Conservation (phyloP, 1,284 basidiomycete genomes). For the Moesziomyces parantarcticus region DNA sequence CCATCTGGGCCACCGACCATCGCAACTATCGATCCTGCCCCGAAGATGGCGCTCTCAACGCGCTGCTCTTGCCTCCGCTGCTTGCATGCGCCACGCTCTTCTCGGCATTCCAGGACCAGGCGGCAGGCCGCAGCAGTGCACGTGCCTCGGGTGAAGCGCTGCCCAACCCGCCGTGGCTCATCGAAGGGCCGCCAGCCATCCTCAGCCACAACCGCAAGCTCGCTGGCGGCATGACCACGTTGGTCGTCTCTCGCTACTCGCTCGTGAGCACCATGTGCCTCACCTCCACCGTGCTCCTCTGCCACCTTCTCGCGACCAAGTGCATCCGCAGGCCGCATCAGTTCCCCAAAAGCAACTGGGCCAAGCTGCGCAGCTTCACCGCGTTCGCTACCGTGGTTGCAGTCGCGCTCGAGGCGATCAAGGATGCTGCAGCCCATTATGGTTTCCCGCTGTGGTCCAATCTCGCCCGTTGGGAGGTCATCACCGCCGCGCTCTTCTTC, state of each 20-base stretch:
- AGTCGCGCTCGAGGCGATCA: constrained; percentile 60
- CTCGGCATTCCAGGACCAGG: constrained; percentile 47
- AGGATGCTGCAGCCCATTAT: constrained; percentile 57
- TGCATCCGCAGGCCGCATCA: constrained; percentile 47
- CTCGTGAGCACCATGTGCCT: constrained; percentile 55
- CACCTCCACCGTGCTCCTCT: constrained; percentile 49
- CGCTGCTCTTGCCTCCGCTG: constrained; percentile 52
- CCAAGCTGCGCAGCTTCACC: constrained; percentile 66
- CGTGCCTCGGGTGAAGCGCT: constrained; percentile 46
- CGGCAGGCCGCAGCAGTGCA: constrained; percentile 41
- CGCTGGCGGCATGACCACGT: constrained; percentile 35
- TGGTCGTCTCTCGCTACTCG: constrained; percentile 51
- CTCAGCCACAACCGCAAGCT: constrained; percentile 39
- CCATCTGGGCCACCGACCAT: constrained; percentile 60
- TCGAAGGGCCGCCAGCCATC: constrained; percentile 52
- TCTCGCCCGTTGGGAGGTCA: constrained; percentile 73
- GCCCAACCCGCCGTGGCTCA: constrained; percentile 42
- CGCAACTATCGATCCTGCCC: constrained; percentile 54
- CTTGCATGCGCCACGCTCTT: constrained; percentile 52
- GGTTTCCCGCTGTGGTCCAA: constrained; percentile 61
- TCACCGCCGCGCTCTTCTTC: constrained; percentile 82
- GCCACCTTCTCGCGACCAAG: constrained; percentile 50
- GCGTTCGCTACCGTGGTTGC: constrained; percentile 66
- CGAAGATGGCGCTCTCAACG: constrained; percentile 58
- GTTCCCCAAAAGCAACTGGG: constrained; percentile 63